Base-by-base conservation (phyloP, 2,329 filamentous ascomycete species). In the Sporothrix protearum region DNA sequence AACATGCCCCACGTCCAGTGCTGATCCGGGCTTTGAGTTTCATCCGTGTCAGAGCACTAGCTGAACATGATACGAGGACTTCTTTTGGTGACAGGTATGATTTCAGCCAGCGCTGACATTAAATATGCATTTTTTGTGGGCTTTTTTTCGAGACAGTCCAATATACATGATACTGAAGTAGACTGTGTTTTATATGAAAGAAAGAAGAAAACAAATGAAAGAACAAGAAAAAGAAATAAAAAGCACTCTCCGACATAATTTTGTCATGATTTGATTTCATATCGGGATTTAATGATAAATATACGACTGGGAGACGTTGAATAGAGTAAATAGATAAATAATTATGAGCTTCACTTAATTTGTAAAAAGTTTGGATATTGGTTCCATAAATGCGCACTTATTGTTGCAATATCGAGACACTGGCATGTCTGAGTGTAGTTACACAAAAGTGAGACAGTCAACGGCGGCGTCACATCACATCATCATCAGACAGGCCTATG, bases 1-100 rank as follows among this genome's bases (percentile, higher is more conserved):
- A 66, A 49, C 19, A 19, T 4, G 63, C 42, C 25, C 28, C 25
- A 30, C 25, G 7, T 28, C 5, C 22, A 66, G 61, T 30, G 64
- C 45, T 25, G 61, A 57, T 45, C 49, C 33, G 53, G 25, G 39
- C 30, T 55, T 55, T 33, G 14, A 16, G 72, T 73, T 73, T 73
- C 72, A 73, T 63, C 64, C 39, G 55, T 57, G 72, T 72, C 25
- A 47, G 71, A 71, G 68, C 53, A 19, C 36, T 57, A 39, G 36
- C 36, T 25, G n/a, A 67, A 67, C 14, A 39, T 39, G 49, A 25
- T 19, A 66, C 36, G 36, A 63, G 36, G 12, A 4, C 14, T 22
- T 36, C 8, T 19, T 33, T 66, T 66, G 63, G 42, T 66, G 59
- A 25, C 36, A 45, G n/a, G 9, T 36, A 14, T 5, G 19, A 25